A percentile compares a stretch with the other conserved stretches of the same genome.
Conservation (phyloP, 495 filamentous ascomycete species). For the Pyrenula aspistea region DNA sequence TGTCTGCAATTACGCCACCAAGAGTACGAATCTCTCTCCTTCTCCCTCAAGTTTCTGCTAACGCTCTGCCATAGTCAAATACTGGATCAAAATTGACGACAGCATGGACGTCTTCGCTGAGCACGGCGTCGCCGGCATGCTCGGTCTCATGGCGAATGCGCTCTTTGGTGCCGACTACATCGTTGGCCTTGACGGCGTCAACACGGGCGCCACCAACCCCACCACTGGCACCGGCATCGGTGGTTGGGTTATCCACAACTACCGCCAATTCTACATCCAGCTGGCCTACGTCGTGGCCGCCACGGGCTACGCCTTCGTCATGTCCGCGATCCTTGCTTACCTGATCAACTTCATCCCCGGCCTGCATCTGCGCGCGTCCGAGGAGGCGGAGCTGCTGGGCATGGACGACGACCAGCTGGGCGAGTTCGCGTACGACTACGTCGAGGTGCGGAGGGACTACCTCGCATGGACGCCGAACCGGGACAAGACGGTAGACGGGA, state of each 20-base stretch:
- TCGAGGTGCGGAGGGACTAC: slow-evolving; percentile 95
- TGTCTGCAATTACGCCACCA: slow-evolving; percentile 88
- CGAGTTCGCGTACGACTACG: slow-evolving; percentile 98
- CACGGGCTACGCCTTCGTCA: slow-evolving; percentile 67
- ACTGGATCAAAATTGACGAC: slow-evolving; percentile 89
- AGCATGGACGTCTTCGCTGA: slow-evolving; percentile 97
- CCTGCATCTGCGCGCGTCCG: slow-evolving; percentile 78
- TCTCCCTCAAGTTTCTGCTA: too few species aligned
- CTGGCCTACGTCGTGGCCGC: slow-evolving; percentile 75
- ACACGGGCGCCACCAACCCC: slow-evolving; percentile 87
- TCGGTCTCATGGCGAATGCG: slow-evolving; percentile 87
- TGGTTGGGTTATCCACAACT: slow-evolving; percentile 85
- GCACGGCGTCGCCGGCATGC: slow-evolving; percentile 87
- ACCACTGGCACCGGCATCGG: slow-evolving; percentile 62
- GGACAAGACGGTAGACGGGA: slow-evolving; percentile 41
- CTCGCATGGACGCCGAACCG: slow-evolving; percentile 92
- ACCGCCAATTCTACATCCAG: slow-evolving; percentile 80
- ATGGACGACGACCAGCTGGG: slow-evolving; percentile 99
- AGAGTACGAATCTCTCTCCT: slow-evolving; percentile 44
- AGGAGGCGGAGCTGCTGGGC: slow-evolving; percentile 93
- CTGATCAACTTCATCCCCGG: slow-evolving; percentile 80
- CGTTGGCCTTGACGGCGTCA: slow-evolving; percentile 79
- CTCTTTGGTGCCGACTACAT: slow-evolving; percentile 82
- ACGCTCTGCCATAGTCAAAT: slow-evolving; percentile 58
- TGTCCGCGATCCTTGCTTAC: slow-evolving; percentile 75